A percentile compares a stretch with the other conserved stretches of the same genome.
Conservation (phyloP, 1,284 basidiomycete species). For the Cryptococcus amylolentus region DNA sequence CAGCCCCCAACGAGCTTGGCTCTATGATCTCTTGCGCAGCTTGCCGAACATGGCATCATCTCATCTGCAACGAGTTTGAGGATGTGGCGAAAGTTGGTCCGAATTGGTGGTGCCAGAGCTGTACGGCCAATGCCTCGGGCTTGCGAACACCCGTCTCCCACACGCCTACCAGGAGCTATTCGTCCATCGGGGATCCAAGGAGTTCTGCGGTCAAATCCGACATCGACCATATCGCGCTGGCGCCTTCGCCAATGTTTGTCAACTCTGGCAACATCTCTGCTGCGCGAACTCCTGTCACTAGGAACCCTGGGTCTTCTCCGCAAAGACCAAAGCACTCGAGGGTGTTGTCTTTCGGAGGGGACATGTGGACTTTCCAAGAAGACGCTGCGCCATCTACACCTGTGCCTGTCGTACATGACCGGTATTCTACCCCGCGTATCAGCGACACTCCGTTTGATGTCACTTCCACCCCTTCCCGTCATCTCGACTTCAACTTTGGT, state of each 20-base stretch:
- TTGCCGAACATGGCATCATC: slow-evolving; percentile 44
- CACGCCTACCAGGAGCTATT: slow-evolving; percentile 14
- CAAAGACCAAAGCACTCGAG: slow-evolving; percentile 34
- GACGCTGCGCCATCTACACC: slow-evolving; percentile 40
- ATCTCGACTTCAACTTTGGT: slow-evolving; percentile 43
- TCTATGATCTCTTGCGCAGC: slow-evolving; percentile 35
- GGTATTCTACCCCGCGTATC: slow-evolving; percentile 40
- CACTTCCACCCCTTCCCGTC: slow-evolving; percentile 45
- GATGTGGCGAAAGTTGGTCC: slow-evolving; percentile 23
- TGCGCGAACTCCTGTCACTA: slow-evolving; percentile 26
- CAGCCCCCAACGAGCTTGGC: slow-evolving; percentile 18
- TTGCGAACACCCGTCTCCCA: slow-evolving; percentile 26
- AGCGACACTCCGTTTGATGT: slow-evolving; percentile 45
- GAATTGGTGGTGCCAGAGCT: slow-evolving; percentile 40
- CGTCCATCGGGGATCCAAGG: slow-evolving; percentile 27
- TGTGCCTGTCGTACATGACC: slow-evolving; percentile 25
- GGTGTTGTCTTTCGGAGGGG: slow-evolving; percentile 40
- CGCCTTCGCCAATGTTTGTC: slow-evolving; percentile 44
- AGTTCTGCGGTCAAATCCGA: slow-evolving; percentile 41
- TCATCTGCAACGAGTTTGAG: slow-evolving; percentile 36
- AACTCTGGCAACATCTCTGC: slow-evolving; percentile 9
- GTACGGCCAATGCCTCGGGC: slow-evolving; percentile 23
- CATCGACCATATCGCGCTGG: slow-evolving; percentile 35
- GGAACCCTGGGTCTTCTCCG: slow-evolving; percentile 17
- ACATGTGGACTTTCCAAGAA: slow-evolving; percentile 37